Base-by-base conservation (phyloP, 2,329 filamentous ascomycete species). In the Exophiala bonariae region DNA sequence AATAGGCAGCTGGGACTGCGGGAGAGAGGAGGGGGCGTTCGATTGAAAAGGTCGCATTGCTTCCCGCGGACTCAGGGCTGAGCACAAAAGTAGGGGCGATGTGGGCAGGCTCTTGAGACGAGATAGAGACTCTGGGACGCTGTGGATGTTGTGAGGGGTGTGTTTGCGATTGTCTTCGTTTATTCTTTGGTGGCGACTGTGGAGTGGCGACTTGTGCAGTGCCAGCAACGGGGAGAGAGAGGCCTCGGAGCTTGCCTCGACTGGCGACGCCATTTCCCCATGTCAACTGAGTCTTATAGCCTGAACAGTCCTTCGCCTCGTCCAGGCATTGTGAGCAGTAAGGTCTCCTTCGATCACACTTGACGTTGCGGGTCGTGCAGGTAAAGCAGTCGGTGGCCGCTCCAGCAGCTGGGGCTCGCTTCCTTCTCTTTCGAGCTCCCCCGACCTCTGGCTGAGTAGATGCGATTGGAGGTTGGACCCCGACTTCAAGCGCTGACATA, bases 251-350 rank as follows among this genome's bases (percentile, higher is more conserved):
- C 75, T 97, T 97, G 64, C 92, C 92, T 62, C 92, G 85, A 70
- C 91, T 96, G 47, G 92, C 92, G 49, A 97, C 92, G 41, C 92
- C 92, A 38, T 96, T 89, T 33, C 90, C 90, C 92, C 92, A 97
- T 37, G 92, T 97, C 69, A 97, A 78, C 60, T 92, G 91, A 13
- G 92, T 97, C 73, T 95, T 95, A 77, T 97, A 97, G 50, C 92
- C 92, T 20, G 89, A 90, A 73, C 92, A 97, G 64, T 95, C 90
- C 66, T 89, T 90, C 56, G 90, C 91, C 56, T 89, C 79, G 60
- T 96, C 89, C 54, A 97, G 80, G 68, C 92, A 99, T 70, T 90
- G 91, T 35, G 90, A 90, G 73, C 93, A 97, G 71, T 96, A 97
- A 7, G 92, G 92, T 61, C 92, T 81, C 64, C 89, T 83, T 60